Evolutionary conservation across 768 basidiomycete genomes (phyloP), one percentile per base, ranked within the genome.

Genomic region (Favolaschia claudopus): DNA sequence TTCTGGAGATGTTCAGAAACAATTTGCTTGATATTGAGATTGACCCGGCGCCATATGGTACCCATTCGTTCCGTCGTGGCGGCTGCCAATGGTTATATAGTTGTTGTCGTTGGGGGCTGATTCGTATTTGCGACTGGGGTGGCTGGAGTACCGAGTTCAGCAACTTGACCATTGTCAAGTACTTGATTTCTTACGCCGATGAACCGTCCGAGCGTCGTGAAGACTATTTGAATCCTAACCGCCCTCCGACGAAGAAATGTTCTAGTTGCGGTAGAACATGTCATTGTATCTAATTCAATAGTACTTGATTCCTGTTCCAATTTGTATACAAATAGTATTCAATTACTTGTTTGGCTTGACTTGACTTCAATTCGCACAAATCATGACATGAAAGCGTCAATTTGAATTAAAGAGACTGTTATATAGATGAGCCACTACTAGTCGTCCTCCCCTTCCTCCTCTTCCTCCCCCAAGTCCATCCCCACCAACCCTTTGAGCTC

Each of bases 91-190:
- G 73, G 44, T 64, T 82, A 10, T 59, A 70, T n/a, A 60, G 66
- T 4, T 58, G 66, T 12, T 53, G 66, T 2, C 68, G 72, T 3
- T 82, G 79, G 79, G 60, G 67, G 0, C 62, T 80, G 0, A 49
- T 70, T 3, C 55, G 60, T 7, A 76, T 82, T 24, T 82, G 79
- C 53, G 73, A 75, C 22, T 81, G 80, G 78, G 80, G 76, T 31
- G 80, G 79, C 1, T 81, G 80, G 79, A 74, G 70, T 49, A 72
- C 67, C 0, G 73, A 79, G 45, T 77, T 76, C 55, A 71, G 70
- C 14, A 71, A 70, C 43, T 34, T 75, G 42, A 80, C 77, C 0
- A 77, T 81, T 45, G 74, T 80, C 28, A 75, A 76, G 46, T 78
- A 80, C 55, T 62, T 80, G 7, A 72, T 78, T n/a, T 78, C 75